phyloP scores from a whole-genome alignment of 148 eudicot genomes.

The Pouteria glomerata region DNA sequence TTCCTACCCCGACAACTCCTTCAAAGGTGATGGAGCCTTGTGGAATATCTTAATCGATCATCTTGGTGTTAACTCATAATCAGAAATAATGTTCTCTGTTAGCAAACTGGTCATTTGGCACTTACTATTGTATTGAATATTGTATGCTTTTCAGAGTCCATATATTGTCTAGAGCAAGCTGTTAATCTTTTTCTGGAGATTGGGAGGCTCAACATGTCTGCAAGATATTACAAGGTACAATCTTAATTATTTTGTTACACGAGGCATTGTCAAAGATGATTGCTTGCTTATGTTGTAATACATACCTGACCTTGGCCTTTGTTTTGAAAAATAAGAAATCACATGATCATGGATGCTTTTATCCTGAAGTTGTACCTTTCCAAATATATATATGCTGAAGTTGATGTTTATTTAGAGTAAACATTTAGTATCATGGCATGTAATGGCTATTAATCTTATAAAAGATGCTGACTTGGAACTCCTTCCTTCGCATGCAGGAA shows the following conservation, averaged over 20 bases:
- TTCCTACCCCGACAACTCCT: not conserved
- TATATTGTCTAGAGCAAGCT: slow-evolving; percentile 68
- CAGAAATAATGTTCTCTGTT: not conserved
- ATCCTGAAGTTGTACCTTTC: not conserved
- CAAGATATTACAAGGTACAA: slow-evolving; percentile 88
- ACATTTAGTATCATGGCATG: not conserved
- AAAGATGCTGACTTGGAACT: not conserved
- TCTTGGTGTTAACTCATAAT: not conserved
- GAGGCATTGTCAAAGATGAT: not conserved
- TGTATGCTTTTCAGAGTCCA: slow-evolving; percentile 36
- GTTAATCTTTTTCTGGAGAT: slow-evolving; percentile 68
- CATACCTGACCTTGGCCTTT: not conserved
- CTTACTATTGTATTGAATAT: not conserved
- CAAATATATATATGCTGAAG: too few relatives aligned
- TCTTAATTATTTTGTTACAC: slow-evolving; percentile 1
- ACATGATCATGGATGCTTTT: not conserved
- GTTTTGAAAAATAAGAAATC: not conserved
- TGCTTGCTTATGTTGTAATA: not conserved
- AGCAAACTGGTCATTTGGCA: not conserved
- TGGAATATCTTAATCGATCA: not conserved
- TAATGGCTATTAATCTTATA: not conserved
- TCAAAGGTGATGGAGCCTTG: not conserved
- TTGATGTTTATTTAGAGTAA: not conserved
- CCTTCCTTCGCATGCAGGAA: slow-evolving; percentile 39
- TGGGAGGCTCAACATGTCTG: slow-evolving; percentile 88